Percentiles rank a stretch among this genome's conserved stretches.
Conservation (phyloP, 805 yeast species). For the Metschnikowia arizonensis region DNA sequence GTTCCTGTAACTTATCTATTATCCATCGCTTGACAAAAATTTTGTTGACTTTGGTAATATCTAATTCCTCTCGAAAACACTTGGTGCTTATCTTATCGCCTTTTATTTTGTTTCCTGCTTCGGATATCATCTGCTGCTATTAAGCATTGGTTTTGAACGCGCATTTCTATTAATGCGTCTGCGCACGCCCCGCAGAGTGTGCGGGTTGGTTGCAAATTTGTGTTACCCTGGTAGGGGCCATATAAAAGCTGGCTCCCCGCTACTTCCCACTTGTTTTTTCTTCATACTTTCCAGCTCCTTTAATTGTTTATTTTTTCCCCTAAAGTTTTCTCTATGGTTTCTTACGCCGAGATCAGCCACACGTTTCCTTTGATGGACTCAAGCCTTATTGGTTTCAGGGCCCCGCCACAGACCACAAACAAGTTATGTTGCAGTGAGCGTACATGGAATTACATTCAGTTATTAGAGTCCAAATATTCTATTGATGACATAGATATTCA, state of each 20-base stretch:
- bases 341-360: not conserved
- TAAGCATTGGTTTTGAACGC: not conserved
- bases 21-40: slow-evolving; percentile 42
- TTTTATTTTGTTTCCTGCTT: not conserved
- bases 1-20: slow-evolving; percentile 25
- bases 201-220: slow-evolving; percentile 8
- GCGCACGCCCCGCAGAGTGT: not conserved
- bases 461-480: not conserved
- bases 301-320: not conserved
- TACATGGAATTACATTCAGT: not conserved
- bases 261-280: not conserved
- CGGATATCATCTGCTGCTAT: not conserved
- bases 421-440: not conserved
- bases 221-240: not conserved
- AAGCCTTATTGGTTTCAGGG: slow-evolving; percentile 2
- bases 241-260: slow-evolving; percentile 1
- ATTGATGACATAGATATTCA: not conserved
- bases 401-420: not conserved
- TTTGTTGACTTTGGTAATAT: slow-evolving; percentile 36
- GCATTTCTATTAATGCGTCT: not conserved
- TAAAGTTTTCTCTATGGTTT: not conserved
- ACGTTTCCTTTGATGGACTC: slow-evolving; percentile 4
- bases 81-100: not conserved
- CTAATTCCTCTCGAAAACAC: slow-evolving; percentile 23
- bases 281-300: no score